Conservation (phyloP, 805 yeast species). For the Candida nitratophila region DNA sequence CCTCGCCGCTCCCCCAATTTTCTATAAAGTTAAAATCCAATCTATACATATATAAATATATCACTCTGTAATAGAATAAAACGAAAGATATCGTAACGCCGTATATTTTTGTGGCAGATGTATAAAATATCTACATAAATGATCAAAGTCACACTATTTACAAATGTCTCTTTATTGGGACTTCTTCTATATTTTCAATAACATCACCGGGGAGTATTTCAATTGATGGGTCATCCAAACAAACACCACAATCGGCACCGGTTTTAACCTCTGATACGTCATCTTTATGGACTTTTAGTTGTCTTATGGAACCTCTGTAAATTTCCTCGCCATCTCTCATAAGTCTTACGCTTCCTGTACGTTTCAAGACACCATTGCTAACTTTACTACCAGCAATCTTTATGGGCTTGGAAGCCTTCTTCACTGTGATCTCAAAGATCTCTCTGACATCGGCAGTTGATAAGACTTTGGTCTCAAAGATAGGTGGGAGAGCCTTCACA, state of each 20-base stretch:
- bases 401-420: conserved; percentile 32
- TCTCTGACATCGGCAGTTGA: conserved; percentile 67
- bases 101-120: no score
- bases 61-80: no score
- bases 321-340: conserved; percentile 40
- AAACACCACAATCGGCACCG: conserved; percentile 87
- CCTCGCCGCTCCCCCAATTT: no score
- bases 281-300: conserved; percentile 76
- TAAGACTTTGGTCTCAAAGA: conserved; percentile 53
- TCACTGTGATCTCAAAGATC: conserved; percentile 60
- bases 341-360: conserved; percentile 39
- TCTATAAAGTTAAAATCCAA: no score
- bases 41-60: no score
- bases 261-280: conserved; percentile 71
- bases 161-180: conserved; percentile 47
- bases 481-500: conserved; percentile 54
- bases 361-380: conserved; percentile 54
- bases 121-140: background rate
- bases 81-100: no score
- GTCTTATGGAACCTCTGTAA: conserved; percentile 41
- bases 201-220: conserved; percentile 53
- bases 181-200: conserved; percentile 67
- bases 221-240: conserved; percentile 38
- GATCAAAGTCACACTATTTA: conserved; percentile 13
- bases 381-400: conserved; percentile 88